Evolutionary conservation across 2,329 filamentous ascomycete genomes (phyloP), one percentile per base, ranked within the genome.

Genomic region (Aspergillus pseudoviridinutans): DNA sequence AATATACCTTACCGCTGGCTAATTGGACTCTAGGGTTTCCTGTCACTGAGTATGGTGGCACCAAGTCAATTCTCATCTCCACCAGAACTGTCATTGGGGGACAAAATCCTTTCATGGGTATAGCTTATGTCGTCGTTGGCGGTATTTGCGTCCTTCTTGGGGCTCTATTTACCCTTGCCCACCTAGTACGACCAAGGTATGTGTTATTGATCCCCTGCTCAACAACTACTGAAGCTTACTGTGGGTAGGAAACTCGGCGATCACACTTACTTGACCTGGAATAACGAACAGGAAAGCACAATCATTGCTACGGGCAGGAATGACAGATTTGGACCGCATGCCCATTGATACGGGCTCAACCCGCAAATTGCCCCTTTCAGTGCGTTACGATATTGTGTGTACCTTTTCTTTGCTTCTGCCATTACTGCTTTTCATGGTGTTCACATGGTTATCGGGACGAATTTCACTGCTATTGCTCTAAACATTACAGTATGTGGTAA

Each of bases 211-310:
- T 25, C 4, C 20, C 8, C 7, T n/a, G 24, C 1, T 22, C 42
- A 22, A 46, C 22, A 20, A n/a, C 20, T 6, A n/a, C 10, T 32
- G 17, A 49, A 51, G 32, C 57, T 56, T 53, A 63, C 28, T 27
- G 53, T 22, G n/a, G 62, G 52, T 64, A 93, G 94, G 70, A 99
- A 97, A 89, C 84, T 99, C 46, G 94, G 94, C 60, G 94, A 99
- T 74, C 94, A 97, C 76, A 97, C 92, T 8, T 97, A 99, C 74
- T 83, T 99, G 51, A 94, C 91, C 25, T 99, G 94, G 94, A 97
- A 97, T 74, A 88, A 86, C 61, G 87, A 89, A 49, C 79, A 84
- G 59, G 80, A 83, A 7, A 80, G 78, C 58, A 81, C 83, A 49
- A 83, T 82, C 58, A 83, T 81, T 20, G 72, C 79, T 25, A 79